A percentile compares a stretch with the other conserved stretches of the same genome.
phyloP scores from a whole-genome alignment of 306 rosid genomes.

The Malus fusca region DNA sequence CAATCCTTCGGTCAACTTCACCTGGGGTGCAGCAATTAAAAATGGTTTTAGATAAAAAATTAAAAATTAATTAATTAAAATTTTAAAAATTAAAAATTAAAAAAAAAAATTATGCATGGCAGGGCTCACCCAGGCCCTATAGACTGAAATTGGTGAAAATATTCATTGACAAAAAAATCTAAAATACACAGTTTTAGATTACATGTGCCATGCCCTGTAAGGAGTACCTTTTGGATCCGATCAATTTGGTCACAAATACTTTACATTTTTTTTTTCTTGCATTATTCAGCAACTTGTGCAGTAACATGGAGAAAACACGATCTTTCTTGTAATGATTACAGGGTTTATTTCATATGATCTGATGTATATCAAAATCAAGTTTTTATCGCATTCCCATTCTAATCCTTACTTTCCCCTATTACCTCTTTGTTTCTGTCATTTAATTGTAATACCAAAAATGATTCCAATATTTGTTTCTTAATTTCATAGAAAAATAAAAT shows the following conservation, averaged over 20 bases:
- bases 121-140: neutral
- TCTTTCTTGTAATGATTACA: neutral
- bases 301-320: neutral
- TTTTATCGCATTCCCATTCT: neutral
- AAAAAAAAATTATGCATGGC: neutral
- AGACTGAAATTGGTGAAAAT: neutral
- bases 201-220: neutral
- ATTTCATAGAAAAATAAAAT: neutral
- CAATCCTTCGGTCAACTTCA: constrained; percentile 93
- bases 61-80: neutral
- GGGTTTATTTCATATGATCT: neutral
- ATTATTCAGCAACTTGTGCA: neutral
- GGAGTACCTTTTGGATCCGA: neutral
- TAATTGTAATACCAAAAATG: neutral
- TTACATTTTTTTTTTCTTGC: neutral
- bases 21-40: constrained; percentile 38
- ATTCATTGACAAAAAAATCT: neutral
- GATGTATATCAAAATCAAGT: neutral
- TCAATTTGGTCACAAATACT: neutral
- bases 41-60: neutral
- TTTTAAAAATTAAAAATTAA: neutral
- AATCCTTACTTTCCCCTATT: neutral
- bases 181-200: neutral
- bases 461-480: neutral
- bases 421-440: neutral